These are phyloP conservation scores for Xanthoceras sorbifolium DNA, from an alignment of 345 rosid genomes.

Conservation along the genomic window DNA sequence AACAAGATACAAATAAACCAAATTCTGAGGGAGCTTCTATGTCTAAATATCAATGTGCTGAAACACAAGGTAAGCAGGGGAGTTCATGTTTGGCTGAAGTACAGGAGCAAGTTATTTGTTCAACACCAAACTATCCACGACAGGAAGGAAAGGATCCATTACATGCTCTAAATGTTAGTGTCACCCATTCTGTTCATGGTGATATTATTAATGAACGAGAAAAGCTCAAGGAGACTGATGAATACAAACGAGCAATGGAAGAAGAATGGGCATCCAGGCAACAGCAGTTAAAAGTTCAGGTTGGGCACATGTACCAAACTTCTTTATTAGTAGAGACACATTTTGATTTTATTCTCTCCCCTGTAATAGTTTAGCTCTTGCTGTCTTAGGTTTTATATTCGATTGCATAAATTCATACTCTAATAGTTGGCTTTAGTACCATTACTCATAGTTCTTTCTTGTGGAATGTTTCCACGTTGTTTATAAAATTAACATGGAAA, in stretches of 20 bases:
- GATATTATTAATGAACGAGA: constrained; percentile 67
- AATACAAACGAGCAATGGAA: constrained; percentile 75
- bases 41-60: constrained; percentile 21
- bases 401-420: not conserved
- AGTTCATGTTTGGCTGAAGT: constrained; percentile 16
- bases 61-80: constrained; percentile 26
- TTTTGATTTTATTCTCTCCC: not conserved
- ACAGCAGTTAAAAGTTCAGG: constrained; percentile 71
- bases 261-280: constrained; percentile 90
- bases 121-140: constrained; percentile 24
- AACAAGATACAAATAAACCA: constrained; percentile 2
- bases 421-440: not conserved
- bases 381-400: not conserved
- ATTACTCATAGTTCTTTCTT: not conserved
- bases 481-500: not conserved
- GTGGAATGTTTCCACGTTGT: not conserved
- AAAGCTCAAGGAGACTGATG: constrained; percentile 81
- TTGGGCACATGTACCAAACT: constrained; percentile 22
- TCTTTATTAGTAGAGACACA: not conserved
- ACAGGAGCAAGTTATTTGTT: constrained; percentile 25
- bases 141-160: constrained; percentile 7
- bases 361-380: not conserved
- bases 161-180: constrained; percentile 27
- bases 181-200: constrained; percentile 20
- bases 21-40: constrained; percentile 15